phyloP scores from a whole-genome alignment of 139 green algal genomes.

The Diplosphaera chodatii region DNA sequence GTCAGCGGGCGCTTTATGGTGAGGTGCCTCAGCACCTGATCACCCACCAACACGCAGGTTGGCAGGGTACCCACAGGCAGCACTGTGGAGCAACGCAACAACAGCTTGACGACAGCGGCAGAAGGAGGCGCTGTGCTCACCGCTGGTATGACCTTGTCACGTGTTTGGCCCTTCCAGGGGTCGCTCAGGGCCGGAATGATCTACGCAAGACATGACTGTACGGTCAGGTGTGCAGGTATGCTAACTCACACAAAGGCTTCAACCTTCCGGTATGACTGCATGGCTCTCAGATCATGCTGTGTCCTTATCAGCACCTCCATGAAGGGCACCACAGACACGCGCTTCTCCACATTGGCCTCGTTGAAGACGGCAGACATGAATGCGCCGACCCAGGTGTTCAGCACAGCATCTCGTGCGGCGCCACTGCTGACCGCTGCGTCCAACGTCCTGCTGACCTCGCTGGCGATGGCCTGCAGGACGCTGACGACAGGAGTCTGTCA shows the following conservation, averaged over 20 bases:
- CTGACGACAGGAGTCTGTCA: too few relatives aligned
- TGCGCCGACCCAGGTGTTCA: conserved; percentile 2
- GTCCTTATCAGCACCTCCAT: too few relatives aligned
- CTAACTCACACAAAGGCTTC: too few relatives aligned
- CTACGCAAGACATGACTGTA: conserved; percentile 10
- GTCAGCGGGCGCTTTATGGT: conserved; percentile 36
- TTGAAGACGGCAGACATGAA: not conserved
- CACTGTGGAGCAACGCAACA: too few relatives aligned
- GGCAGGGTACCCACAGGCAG: too few relatives aligned
- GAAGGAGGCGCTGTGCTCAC: too few relatives aligned
- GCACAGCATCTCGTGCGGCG: not conserved
- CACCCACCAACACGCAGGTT: too few relatives aligned
- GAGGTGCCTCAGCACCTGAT: conserved; percentile 53
- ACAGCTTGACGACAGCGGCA: too few relatives aligned
- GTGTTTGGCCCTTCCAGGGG: conserved; percentile 14
- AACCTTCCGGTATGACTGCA: too few relatives aligned
- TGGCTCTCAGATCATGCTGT: too few relatives aligned
- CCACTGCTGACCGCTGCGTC: too few relatives aligned
- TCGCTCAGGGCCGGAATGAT: conserved; percentile 21
- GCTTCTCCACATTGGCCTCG: not conserved
- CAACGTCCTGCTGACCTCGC: not conserved
- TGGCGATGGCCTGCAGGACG: not conserved
- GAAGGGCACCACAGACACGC: not conserved
- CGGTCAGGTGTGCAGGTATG: too few relatives aligned
- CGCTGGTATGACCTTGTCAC: conserved; percentile 41